Base-by-base conservation (phyloP, 331 rosid species). In the Pyrus hybrid region DNA sequence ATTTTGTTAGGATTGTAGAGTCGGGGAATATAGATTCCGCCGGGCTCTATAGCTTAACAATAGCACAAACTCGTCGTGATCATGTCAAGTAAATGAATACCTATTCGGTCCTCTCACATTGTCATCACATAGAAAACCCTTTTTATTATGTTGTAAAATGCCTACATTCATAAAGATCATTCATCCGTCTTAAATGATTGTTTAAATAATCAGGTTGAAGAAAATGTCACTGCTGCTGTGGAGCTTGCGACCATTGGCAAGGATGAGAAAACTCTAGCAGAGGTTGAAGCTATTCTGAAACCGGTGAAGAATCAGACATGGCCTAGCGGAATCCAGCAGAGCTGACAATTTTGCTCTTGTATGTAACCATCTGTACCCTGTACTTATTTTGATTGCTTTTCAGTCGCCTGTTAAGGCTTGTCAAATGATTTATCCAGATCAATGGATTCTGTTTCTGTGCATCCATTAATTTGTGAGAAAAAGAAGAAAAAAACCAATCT, bases 271-370 rank as follows among this genome's bases (percentile, higher is more conserved):
- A 78, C 88, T 80, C 76, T 91, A 3, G 72, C 87, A 20, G 95
- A 90, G 86, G 84, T 93, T 76, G 93, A 83, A 83, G 86, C 93
- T 77, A 90, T 93, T 72, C 77, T 91, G 70, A 80, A 83, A 79
- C 93, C 92, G n/a, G 92, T 88, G 20, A 91, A 90, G 88, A 91
- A 91, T 58, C 96, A 88, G 74, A 77, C 96, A 56, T 93, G 98
- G 43, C 12, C 3, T 35, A 35, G 97, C 91, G 98, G 98, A 84
- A 86, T 82, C 81, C 93, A 86, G 82, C 79, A 80, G 80, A 80
- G 86, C 82, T 93, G 87, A 89, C 63, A 25, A 43, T 71, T 45
- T 45, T 43, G 29, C 30, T 33, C 57, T 37, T 75, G 74, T 61
- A 49, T 76, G 78, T 41, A 71, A 68, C 58, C 65, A 74, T 71